Conservation (phyloP, 1,284 basidiomycete genomes). For the Coniferiporia weirii region DNA sequence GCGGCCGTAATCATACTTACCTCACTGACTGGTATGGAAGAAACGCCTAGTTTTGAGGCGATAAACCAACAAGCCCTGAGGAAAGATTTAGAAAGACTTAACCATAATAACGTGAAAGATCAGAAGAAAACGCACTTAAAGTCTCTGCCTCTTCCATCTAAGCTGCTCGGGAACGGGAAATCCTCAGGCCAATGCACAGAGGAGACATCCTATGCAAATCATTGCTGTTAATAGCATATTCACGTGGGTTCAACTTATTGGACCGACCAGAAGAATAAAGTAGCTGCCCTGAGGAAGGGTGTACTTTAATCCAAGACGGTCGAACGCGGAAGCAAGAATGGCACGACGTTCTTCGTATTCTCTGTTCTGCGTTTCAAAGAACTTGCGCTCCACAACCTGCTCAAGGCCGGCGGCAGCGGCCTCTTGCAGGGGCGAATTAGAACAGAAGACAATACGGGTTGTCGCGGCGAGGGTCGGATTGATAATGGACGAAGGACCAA, state of each 20-base stretch:
- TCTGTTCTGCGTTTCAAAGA: constrained; percentile 73
- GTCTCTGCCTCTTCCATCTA: constrained; percentile 80
- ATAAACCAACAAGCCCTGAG: constrained; percentile 86
- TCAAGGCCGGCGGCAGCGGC: constrained; percentile 86
- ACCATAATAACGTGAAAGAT: constrained; percentile 16
- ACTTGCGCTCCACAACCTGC: constrained; percentile 64
- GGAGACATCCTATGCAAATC: constrained; percentile 65
- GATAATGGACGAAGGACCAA: constrained; percentile 83
- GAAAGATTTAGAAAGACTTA: not conserved
- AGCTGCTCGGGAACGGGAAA: constrained; percentile 75
- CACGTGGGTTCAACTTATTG: not conserved
- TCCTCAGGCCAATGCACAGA: constrained; percentile 75
- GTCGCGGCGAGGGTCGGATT: constrained; percentile 84
- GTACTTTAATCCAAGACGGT: constrained; percentile 83
- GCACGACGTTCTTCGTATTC: constrained; percentile 83
- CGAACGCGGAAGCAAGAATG: constrained; percentile 74
- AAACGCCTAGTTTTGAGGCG: constrained; percentile 82
- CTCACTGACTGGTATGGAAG: constrained; percentile 91
- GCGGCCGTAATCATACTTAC: constrained; percentile 32
- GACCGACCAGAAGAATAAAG: constrained; percentile 74
- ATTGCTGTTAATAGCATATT: not conserved
- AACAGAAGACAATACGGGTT: constrained; percentile 93
- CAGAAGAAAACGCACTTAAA: constrained; percentile 56
- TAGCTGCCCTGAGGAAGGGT: constrained; percentile 86
- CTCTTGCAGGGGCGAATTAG: constrained; percentile 89